phyloP scores from a whole-genome alignment of 2,329 filamentous ascomycete genomes.

The Ophiostoma sp. region DNA sequence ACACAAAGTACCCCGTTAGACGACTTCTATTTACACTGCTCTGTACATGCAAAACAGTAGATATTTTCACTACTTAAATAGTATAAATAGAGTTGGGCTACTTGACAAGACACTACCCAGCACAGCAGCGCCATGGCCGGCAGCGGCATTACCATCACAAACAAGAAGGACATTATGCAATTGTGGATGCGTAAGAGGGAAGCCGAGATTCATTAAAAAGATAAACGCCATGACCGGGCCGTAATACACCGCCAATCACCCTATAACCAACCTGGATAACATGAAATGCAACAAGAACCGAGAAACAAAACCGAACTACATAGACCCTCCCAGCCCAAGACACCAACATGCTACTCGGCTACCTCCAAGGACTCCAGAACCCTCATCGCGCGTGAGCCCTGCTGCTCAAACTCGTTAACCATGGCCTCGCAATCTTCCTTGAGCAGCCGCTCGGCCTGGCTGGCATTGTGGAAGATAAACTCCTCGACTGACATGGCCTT shows the following conservation, averaged over 20 bases:
- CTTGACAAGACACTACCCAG: neutral
- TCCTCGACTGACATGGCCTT: slow-evolving; percentile 89
- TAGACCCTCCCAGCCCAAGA: neutral
- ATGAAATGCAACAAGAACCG: neutral
- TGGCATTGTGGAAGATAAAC: slow-evolving; percentile 81
- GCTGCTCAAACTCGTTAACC: slow-evolving; percentile 74
- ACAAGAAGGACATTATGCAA: neutral
- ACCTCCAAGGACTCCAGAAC: slow-evolving; percentile 67
- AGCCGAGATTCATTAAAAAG: neutral
- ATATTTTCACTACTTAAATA: no score
- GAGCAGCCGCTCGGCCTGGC: slow-evolving; percentile 71
- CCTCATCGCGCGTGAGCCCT: slow-evolving; percentile 73
- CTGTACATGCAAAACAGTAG: no score
- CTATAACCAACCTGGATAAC: slow-evolving; percentile 3
- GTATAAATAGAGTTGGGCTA: neutral
- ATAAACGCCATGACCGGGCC: slow-evolving; percentile 5
- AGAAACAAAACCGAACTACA: neutral
- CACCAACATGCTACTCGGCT: slow-evolving; percentile 33
- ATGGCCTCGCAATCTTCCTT: slow-evolving; percentile 76
- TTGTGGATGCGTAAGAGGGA: neutral
- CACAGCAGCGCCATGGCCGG: neutral
- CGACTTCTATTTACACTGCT: no score
- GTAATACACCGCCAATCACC: neutral
- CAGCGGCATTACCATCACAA: neutral
- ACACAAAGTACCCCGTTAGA: no score